These are phyloP conservation scores for Sextonia rubra DNA, from an alignment of 164 flowering plant species.

Conservation along the genomic window DNA sequence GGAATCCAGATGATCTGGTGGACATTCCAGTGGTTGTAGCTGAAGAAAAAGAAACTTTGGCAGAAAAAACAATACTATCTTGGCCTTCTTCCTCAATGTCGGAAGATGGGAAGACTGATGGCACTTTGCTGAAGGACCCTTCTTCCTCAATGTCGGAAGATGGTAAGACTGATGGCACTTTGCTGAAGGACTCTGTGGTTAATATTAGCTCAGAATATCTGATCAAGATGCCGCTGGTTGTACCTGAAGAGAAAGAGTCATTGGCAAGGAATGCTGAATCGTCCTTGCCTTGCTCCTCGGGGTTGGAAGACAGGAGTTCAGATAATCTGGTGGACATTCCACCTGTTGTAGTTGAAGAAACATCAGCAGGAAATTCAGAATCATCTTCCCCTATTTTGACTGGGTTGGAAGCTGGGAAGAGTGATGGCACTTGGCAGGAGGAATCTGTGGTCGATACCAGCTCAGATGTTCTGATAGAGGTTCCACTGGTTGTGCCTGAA, in stretches of 20 bases:
- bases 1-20: not conserved
- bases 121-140: not conserved
- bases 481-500: not conserved
- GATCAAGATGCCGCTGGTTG: no score
- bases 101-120: not conserved
- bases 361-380: not conserved
- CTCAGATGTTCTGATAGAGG: not conserved
- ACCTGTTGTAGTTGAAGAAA: not conserved
- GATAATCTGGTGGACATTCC: not conserved
- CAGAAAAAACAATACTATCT: not conserved
- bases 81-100: not conserved
- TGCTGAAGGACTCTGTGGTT: not conserved
- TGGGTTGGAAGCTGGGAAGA: not conserved
- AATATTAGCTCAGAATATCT: no score
- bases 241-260: not conserved
- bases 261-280: not conserved
- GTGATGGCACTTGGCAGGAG: not conserved
- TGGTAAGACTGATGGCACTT: not conserved
- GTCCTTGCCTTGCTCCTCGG: not conserved
- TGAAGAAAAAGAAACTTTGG: not conserved
- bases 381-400: not conserved
- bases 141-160: not conserved
- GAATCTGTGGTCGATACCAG: not conserved
- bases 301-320: not conserved
- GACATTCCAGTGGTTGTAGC: not conserved